Conservation (phyloP, 495 filamentous ascomycete genomes). For the Tuber melanosporum region DNA sequence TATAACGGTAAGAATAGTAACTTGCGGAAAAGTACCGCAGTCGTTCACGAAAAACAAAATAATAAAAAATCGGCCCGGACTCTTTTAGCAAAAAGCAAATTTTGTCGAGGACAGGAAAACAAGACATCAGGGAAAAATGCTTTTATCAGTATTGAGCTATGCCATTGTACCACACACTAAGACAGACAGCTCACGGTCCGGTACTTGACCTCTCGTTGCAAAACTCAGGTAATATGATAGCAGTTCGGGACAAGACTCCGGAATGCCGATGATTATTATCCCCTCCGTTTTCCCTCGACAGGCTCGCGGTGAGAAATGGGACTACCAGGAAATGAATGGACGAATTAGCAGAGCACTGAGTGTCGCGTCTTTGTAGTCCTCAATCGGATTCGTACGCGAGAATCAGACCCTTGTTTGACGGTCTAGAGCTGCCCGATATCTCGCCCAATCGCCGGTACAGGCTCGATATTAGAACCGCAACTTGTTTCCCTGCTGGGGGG, state of each 20-base stretch:
- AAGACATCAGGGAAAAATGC: neutral
- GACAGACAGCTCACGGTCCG: neutral
- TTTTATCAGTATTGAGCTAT: neutral
- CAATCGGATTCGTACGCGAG: slow-evolving; percentile 1
- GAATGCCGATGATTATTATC: neutral
- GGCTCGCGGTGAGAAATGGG: neutral
- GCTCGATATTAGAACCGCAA: neutral
- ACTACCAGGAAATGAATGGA: neutral
- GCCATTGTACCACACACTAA: neutral
- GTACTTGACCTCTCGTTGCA: neutral
- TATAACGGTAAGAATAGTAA: neutral
- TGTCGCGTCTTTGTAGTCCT: neutral
- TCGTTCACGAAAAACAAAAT: neutral
- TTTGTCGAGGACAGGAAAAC: neutral
- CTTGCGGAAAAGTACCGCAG: neutral
- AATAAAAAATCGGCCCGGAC: neutral
- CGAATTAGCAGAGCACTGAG: neutral
- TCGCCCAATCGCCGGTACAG: neutral
- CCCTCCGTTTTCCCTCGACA: neutral
- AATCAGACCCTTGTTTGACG: neutral
- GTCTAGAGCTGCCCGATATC: neutral
- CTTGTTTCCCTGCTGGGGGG: neutral
- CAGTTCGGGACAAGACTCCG: neutral
- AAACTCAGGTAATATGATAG: neutral
- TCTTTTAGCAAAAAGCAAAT: neutral